These are phyloP conservation scores for Pelargonium australe DNA, from an alignment of 441 rosid genomes.

Conservation along the genomic window DNA sequence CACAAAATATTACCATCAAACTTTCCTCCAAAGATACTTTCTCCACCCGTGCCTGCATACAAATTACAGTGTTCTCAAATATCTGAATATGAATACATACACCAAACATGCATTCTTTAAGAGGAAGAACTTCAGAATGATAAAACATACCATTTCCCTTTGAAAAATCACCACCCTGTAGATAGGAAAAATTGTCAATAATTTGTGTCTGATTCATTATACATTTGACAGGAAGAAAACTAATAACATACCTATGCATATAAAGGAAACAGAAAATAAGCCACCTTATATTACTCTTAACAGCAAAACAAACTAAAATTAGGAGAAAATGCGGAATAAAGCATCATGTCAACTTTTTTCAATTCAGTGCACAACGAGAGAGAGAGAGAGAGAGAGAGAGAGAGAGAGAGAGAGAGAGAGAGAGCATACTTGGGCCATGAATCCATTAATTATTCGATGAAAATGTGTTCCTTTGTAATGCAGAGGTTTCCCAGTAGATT, in stretches of 20 bases:
- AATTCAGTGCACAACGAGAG: slow-evolving; percentile 6
- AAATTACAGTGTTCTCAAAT: slow-evolving; percentile 52
- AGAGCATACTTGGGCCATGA: slow-evolving; percentile 86
- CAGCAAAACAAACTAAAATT: neutral
- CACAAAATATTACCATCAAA: slow-evolving; percentile 56
- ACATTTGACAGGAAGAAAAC: neutral
- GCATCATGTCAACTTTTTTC: neutral
- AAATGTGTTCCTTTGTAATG: slow-evolving; percentile 77
- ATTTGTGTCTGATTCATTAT: slow-evolving; percentile 5
- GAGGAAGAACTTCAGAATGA: slow-evolving; percentile 19
- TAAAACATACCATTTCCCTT: slow-evolving; percentile 77
- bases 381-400: slow-evolving; percentile 9
- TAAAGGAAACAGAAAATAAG: neutral
- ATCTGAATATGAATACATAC: slow-evolving; percentile 38
- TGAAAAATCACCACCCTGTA: slow-evolving; percentile 96
- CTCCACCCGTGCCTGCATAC: slow-evolving; percentile 99
- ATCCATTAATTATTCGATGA: slow-evolving; percentile 88
- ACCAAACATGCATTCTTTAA: slow-evolving; percentile 31
- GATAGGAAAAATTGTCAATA: slow-evolving; percentile 24
- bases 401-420: slow-evolving; percentile 10
- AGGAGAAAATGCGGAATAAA: neutral
- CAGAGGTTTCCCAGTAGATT: slow-evolving; percentile 73
- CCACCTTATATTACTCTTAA: neutral
- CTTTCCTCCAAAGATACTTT: slow-evolving; percentile 94
- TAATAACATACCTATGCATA: neutral